Conservation (phyloP, 768 basidiomycete species). For the Lactarius akahatsu region DNA sequence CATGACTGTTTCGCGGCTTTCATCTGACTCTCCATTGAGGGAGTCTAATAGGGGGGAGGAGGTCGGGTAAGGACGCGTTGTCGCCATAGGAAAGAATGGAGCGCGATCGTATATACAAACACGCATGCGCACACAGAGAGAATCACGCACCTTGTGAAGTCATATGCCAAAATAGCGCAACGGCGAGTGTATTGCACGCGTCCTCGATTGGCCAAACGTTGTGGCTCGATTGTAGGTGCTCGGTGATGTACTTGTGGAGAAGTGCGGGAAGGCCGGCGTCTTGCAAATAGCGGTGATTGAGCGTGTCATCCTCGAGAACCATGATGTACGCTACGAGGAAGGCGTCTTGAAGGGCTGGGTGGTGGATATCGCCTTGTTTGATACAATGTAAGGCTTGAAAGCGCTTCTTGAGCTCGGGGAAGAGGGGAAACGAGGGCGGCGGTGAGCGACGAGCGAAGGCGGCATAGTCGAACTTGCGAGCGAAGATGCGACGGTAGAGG, state of each 20-base stretch:
- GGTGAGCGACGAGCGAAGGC: constrained; percentile 52
- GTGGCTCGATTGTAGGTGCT: constrained; percentile 15
- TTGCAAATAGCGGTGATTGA: constrained; percentile 20
- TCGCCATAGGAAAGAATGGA: constrained; percentile 9
- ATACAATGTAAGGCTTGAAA: constrained; percentile 22
- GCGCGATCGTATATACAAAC: constrained; percentile 10
- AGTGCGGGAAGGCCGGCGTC: constrained; percentile 18
- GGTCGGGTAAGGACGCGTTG: background rate
- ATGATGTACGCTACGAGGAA: constrained; percentile 26
- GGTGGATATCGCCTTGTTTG: constrained; percentile 10
- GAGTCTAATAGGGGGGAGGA: constrained; percentile 12
- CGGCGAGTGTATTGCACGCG: constrained; percentile 23
- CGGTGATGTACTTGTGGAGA: constrained; percentile 16
- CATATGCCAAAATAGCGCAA: constrained; percentile 30
- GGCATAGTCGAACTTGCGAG: constrained; percentile 60
- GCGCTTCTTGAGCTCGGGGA: constrained; percentile 35
- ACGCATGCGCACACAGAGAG: background rate
- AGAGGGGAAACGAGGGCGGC: constrained; percentile 42
- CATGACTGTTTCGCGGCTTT: constrained; percentile 19
- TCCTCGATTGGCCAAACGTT: constrained; percentile 25
- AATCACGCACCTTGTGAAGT: constrained; percentile 26
- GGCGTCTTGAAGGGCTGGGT: constrained; percentile 12
- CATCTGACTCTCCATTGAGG: constrained; percentile 23
- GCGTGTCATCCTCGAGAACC: constrained; percentile 26
- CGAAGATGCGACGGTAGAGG: constrained; percentile 71